Evolutionary conservation across 768 basidiomycete species (phyloP), one percentile per base, ranked within the genome.

Genomic region (Candolleomyces eurysporus): DNA sequence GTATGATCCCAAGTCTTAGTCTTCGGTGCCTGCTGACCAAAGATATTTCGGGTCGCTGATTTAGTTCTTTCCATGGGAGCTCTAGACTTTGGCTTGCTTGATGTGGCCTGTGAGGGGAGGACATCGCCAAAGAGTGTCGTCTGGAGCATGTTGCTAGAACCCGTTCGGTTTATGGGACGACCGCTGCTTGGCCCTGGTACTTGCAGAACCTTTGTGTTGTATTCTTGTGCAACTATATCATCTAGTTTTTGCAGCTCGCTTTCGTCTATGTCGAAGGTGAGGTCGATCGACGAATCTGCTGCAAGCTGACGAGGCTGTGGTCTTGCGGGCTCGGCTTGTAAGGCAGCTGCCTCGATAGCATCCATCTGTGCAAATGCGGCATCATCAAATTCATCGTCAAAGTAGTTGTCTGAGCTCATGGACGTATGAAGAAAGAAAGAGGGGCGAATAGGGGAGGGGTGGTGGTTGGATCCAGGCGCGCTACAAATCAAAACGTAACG

Each of bases 1-100:
- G 95, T 93, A 22, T 92, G 88, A 69, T 98, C 94, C 97, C 97
- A 99, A 51, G 80, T 78, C 77, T 96, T 98, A 0, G 82, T 85
- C 72, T 90, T 87, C 19, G 79, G 79, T 5, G 84, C 79, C 60
- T 84, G 84, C 52, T 82, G 79, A 9, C 84, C 84, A 61, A 85
- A 86, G 0, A 73, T 69, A 62, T 78, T 78, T 14, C 76, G 71
- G 6, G 76, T 62, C 17, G 72, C 71, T 0, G 85, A 81, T 63
- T 79, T 82, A 16, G 76, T 75, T 58, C 77, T 51, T 21, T 66
- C 60, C n/a, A 61, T 71, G 9, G 19, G 13, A 4, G n/a, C 62
- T 78, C 78, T 42, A 43, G 75, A 67, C 22, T 72, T 72, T 16
- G 74, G 72, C 43, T 73, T 78, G 48, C 69, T 75, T 14, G 69